Percentiles rank a stretch among this genome's conserved stretches.
phyloP scores from a whole-genome alignment of 2,329 filamentous ascomycete species.

The Epichloe uncinata region DNA sequence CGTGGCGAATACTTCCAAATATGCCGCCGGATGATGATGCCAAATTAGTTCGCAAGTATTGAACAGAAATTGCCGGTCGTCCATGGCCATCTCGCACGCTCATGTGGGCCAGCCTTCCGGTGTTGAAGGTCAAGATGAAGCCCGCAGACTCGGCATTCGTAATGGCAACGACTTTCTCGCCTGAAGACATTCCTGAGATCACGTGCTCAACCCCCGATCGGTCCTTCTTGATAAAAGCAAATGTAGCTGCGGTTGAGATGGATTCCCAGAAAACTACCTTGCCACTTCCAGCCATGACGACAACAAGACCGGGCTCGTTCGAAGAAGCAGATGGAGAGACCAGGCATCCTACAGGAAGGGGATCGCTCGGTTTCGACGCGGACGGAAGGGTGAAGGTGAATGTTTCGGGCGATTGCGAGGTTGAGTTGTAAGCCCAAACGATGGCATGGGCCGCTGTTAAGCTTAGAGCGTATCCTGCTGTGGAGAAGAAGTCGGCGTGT shows the following conservation, averaged over 20 bases:
- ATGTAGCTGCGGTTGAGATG: slow-evolving; percentile 73
- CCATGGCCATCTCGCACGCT: slow-evolving; percentile 78
- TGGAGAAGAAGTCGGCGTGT: slow-evolving; percentile 52
- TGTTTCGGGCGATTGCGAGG: slow-evolving; percentile 56
- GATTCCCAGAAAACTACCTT: slow-evolving; percentile 93
- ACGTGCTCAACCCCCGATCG: slow-evolving; percentile 65
- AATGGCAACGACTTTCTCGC: slow-evolving; percentile 65
- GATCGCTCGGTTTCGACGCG: slow-evolving; percentile 52
- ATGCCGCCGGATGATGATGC: slow-evolving; percentile 49
- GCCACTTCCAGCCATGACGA: slow-evolving; percentile 72
- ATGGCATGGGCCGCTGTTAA: slow-evolving; percentile 73
- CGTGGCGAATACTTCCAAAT: slow-evolving; percentile 69
- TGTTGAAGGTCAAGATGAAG: slow-evolving; percentile 74
- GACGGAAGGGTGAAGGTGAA: slow-evolving; percentile 71
- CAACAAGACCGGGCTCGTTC: slow-evolving; percentile 73
- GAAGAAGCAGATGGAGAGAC: slow-evolving; percentile 65
- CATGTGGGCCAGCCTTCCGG: slow-evolving; percentile 74
- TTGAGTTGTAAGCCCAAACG: slow-evolving; percentile 78
- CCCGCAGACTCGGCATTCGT: slow-evolving; percentile 76
- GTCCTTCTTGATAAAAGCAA: slow-evolving; percentile 72
- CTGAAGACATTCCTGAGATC: slow-evolving; percentile 61
- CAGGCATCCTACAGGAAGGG: slow-evolving; percentile 70
- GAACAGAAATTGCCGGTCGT: slow-evolving; percentile 64
- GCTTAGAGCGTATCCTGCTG: slow-evolving; percentile 61
- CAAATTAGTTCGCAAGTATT: slow-evolving; percentile 55